Conservation (phyloP, 2,329 filamentous ascomycete genomes). For the Apiospora saccharicola region DNA sequence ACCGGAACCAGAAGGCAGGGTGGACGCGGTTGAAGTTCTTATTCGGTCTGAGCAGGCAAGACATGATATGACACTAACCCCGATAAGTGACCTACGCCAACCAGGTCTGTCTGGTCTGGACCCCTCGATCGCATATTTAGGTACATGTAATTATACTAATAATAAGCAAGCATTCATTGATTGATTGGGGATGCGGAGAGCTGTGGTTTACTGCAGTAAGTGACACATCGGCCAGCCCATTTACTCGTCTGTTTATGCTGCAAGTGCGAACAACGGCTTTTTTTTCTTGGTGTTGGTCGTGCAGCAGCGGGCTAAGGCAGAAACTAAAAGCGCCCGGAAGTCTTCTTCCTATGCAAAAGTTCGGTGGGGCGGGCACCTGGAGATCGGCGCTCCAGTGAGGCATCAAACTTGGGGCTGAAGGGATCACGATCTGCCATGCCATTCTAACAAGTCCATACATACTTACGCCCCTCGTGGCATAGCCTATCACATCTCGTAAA, state of each 20-base stretch:
- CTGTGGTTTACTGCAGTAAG: background rate
- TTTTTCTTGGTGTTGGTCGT: slow-evolving; percentile 5
- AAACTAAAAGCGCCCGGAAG: background rate
- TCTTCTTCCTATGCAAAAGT: background rate
- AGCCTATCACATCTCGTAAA: background rate
- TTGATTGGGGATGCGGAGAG: background rate
- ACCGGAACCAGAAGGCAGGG: background rate
- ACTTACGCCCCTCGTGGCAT: background rate
- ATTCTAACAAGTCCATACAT: background rate
- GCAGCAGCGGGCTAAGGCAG: background rate
- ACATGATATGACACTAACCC: background rate
- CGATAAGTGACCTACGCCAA: background rate
- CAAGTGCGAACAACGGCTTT: background rate
- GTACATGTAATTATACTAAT: background rate
- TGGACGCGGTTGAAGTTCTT: background rate
- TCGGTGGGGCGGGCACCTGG: background rate
- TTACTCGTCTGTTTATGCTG: background rate
- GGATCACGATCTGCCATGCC: slow-evolving; percentile 1
- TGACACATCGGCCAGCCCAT: background rate
- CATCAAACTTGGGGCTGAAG: slow-evolving; percentile 15
- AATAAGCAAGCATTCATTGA: background rate
- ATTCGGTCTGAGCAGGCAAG: background rate
- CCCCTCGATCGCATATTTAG: background rate
- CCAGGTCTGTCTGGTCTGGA: background rate
- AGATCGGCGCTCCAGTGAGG: slow-evolving; percentile 4